Evolutionary conservation across 192 early-diverging fungal species (phyloP), one percentile per base, ranked within the genome.

Genomic region (Glomus cerebriforme): DNA sequence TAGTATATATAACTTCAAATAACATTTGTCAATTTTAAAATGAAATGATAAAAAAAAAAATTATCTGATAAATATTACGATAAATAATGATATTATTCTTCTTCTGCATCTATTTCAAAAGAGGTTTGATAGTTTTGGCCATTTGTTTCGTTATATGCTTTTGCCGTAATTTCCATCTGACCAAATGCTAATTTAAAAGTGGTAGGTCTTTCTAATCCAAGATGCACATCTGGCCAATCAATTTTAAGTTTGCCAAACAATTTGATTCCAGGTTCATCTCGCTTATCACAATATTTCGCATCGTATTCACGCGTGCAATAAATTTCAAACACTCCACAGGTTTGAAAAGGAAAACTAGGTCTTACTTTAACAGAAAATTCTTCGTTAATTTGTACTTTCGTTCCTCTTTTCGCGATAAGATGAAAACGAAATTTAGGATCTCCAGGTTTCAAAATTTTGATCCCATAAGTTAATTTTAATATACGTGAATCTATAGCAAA

Each of bases 401-500:
- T 27, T 10, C 71, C 71, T 32, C 13, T 47, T 9, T 58, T 73
- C 6, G 32, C 47, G 0, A 73, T 27, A 31, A 26, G 7, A 15
- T 37, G 47, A 15, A 73, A 73, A 31, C 26, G 9, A 65, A 31
- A 26, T 4, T 1, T 1, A 27, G 59, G 22, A 31, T 65, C 63
- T 6, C 2, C 31, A 12, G 63, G 4, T 10, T 65, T 29, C 0
- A 6, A 65, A 31, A 31, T 5, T 65, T 19, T 68, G 19, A 32
- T 68, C 6, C 66, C 66, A 68, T 39, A 68, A 68, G 66, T 68
- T 15, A 2, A 39, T 68, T 19, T 39, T 34, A 68, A 39, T 7
- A 68, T n/a, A 35, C 66, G 29, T 35, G 31, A 15, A 8, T n/a
- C 66, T 1, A 88, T 83, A 2, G 79, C 69, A 24, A 22, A 54